phyloP scores from a whole-genome alignment of 2,329 filamentous ascomycete species.

The Aureobasidium lini region DNA sequence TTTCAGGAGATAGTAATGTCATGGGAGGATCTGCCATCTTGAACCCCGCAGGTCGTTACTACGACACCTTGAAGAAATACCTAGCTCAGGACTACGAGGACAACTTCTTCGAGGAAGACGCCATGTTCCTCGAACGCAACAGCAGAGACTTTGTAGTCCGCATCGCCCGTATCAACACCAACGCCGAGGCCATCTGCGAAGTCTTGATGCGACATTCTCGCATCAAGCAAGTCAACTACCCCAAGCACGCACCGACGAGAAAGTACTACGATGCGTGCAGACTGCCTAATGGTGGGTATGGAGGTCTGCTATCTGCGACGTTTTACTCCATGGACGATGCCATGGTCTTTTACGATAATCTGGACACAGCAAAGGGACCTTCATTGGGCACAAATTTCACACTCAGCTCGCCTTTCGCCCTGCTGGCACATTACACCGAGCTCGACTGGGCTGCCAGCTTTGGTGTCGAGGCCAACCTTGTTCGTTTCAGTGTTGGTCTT shows the following conservation, averaged over 20 bases:
- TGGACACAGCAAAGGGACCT: constrained; percentile 87
- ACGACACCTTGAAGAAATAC: constrained; percentile 58
- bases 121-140: constrained; percentile 91
- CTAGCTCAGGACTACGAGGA: constrained; percentile 66
- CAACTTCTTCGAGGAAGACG: constrained; percentile 89
- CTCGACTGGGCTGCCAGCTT: constrained; percentile 81
- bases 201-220: constrained; percentile 45
- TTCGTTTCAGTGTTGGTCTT: constrained; percentile 83
- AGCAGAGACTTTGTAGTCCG: constrained; percentile 82
- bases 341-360: constrained; percentile 71
- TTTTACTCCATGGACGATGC: constrained; percentile 66
- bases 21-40: constrained; percentile 74
- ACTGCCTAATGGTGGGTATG: constrained; percentile 71
- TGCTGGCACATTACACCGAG: constrained; percentile 87
- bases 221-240: constrained; percentile 80
- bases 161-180: constrained; percentile 76
- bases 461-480: constrained; percentile 71
- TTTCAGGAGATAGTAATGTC: constrained; percentile 95
- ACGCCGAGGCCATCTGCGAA: constrained; percentile 75
- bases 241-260: constrained; percentile 65
- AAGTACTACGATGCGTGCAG: constrained; percentile 72
- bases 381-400: constrained; percentile 97
- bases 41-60: constrained; percentile 63
- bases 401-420: constrained; percentile 73
- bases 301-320: constrained; percentile 77